A percentile compares a stretch with the other conserved stretches of the same genome.
Conservation (phyloP, 2,329 filamentous ascomycete species). For the Xylariales sp. region DNA sequence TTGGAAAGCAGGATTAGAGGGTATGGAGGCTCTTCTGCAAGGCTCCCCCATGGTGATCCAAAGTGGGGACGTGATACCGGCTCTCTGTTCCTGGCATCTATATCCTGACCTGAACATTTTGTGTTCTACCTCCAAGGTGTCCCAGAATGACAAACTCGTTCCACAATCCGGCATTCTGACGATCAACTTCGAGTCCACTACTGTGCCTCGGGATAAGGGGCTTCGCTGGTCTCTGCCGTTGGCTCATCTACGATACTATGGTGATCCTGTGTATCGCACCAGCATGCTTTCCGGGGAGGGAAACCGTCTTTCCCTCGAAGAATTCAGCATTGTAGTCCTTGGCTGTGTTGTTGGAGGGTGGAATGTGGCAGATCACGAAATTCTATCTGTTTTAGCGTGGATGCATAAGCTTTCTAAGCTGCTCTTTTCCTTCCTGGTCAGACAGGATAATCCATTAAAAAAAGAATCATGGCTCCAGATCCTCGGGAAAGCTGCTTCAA, state of each 20-base stretch:
- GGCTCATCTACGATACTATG: conserved; percentile 1
- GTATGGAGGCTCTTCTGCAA: conserved; percentile 12
- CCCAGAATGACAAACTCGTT: background rate
- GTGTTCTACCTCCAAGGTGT: background rate
- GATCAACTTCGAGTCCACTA: background rate
- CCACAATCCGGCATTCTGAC: background rate
- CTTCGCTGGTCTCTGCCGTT: conserved; percentile 1
- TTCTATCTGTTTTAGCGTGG: too few relatives aligned
- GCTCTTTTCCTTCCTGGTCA: too few relatives aligned
- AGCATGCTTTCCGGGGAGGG: too few relatives aligned
- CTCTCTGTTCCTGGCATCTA: conserved; percentile 1
- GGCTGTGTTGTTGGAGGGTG: too few relatives aligned
- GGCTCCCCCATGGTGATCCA: conserved; percentile 11
- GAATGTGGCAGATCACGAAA: too few relatives aligned
- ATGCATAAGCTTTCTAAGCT: too few relatives aligned
- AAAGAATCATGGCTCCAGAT: too few relatives aligned
- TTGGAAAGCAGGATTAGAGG: conserved; percentile 15
- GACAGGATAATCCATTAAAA: too few relatives aligned
- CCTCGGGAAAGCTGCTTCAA: too few relatives aligned
- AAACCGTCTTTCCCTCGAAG: too few relatives aligned
- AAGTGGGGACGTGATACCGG: background rate
- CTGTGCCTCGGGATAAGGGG: background rate
- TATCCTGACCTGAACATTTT: background rate
- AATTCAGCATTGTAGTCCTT: too few relatives aligned
- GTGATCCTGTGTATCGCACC: background rate